These are phyloP conservation scores for Saitozyma sp. DNA, from an alignment of 768 basidiomycete species.

Conservation along the genomic window DNA sequence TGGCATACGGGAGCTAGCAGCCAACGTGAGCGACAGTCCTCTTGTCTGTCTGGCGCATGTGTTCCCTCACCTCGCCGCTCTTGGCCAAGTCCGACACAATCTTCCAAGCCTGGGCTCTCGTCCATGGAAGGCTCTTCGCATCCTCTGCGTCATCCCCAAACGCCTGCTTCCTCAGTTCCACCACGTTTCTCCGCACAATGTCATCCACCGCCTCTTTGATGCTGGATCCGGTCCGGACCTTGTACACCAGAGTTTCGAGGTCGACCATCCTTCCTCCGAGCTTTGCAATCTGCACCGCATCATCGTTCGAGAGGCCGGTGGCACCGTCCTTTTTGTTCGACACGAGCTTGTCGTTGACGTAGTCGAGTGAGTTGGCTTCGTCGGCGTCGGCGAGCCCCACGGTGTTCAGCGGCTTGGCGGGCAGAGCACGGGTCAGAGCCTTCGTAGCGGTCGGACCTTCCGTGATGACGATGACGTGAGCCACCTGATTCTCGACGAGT, in stretches of 20 bases:
- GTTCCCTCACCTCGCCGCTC: conserved; percentile 56
- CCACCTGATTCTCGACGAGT: conserved; percentile 80
- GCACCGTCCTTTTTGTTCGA: conserved; percentile 49
- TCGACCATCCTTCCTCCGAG: conserved; percentile 83
- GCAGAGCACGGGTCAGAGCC: conserved; percentile 78
- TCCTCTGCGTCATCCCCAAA: conserved; percentile 93
- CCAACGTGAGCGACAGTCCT: not conserved
- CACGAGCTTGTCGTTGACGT: conserved; percentile 74
- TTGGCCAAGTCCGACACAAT: conserved; percentile 72
- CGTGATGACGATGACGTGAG: conserved; percentile 86
- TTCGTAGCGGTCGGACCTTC: conserved; percentile 87
- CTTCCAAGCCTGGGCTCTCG: conserved; percentile 81
- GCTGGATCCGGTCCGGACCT: conserved; percentile 70
- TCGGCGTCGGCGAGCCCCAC: conserved; percentile 86
- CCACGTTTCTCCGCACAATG: conserved; percentile 73
- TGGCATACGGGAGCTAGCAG: conserved; percentile 75
- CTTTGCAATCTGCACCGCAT: conserved; percentile 64
- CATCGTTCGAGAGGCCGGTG: conserved; percentile 58
- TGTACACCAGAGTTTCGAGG: conserved; percentile 65
- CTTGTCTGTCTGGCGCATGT: not conserved
- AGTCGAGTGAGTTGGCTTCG: conserved; percentile 70
- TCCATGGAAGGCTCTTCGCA: conserved; percentile 78
- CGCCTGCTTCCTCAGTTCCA: conserved; percentile 82
- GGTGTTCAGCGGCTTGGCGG: conserved; percentile 74
- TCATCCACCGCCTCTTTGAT: conserved; percentile 85